Conservation (phyloP, 495 filamentous ascomycete genomes). For the Amphirosellinia nigrospora region DNA sequence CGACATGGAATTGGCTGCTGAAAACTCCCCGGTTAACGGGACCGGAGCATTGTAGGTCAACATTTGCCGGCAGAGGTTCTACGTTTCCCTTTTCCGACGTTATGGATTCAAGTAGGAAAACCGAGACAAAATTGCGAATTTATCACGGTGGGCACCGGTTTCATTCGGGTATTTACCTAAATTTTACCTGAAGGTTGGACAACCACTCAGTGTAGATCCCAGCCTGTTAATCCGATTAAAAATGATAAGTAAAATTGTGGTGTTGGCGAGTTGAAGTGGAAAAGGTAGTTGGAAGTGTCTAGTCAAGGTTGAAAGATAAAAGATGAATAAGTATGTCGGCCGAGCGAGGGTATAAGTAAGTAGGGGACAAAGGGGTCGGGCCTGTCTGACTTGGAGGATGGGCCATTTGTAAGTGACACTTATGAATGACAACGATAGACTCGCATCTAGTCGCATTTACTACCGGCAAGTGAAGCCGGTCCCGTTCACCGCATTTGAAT, state of each 20-base stretch:
- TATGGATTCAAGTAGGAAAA: conserved; percentile 11
- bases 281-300: not conserved
- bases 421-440: not conserved
- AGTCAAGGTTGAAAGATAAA: conserved; percentile 5
- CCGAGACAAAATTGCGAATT: conserved; percentile 2
- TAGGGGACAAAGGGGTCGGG: conserved; percentile 12
- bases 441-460: conserved; percentile 15
- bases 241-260: not conserved
- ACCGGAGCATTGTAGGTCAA: conserved; percentile 51
- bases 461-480: conserved; percentile 26
- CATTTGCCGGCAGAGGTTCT: conserved; percentile 36
- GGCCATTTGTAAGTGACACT: conserved; percentile 4
- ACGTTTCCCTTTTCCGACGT: not conserved
- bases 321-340: not conserved
- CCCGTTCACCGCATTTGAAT: conserved; percentile 24
- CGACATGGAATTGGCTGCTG: conserved; percentile 42
- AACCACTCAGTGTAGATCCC: not conserved
- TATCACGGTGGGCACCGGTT: conserved; percentile 3
- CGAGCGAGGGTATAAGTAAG: conserved; percentile 16
- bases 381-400: conserved; percentile 16
- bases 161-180: conserved; percentile 9
- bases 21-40: conserved; percentile 44
- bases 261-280: not conserved
- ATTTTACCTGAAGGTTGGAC: not conserved
- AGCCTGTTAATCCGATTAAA: not conserved